A percentile compares a stretch with the other conserved stretches of the same genome.
Conservation (phyloP, 2,329 filamentous ascomycete species). For the Monilinia fructigena region DNA sequence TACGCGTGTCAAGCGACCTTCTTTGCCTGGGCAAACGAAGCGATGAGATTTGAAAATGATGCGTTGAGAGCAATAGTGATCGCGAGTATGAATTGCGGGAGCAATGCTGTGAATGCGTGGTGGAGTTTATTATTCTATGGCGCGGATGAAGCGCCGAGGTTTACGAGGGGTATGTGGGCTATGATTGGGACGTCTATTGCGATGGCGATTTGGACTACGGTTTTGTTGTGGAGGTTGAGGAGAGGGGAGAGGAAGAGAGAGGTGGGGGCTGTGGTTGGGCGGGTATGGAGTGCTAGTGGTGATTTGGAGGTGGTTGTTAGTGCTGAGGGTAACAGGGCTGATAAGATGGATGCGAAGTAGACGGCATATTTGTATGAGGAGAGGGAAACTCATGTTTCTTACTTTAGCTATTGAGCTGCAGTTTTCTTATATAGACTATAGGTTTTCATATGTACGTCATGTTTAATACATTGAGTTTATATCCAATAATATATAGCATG, state of each 20-base stretch:
- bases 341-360: background rate
- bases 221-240: constrained; percentile 48
- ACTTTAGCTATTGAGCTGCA: no score
- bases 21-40: constrained; percentile 73
- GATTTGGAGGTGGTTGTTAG: background rate
- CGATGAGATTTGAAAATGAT: constrained; percentile 61
- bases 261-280: background rate
- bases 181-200: constrained; percentile 66
- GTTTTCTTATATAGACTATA: no score
- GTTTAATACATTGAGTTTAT: no score
- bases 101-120: constrained; percentile 69
- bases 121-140: constrained; percentile 72
- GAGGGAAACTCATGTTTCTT: background rate
- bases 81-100: constrained; percentile 69
- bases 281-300: background rate
- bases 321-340: background rate
- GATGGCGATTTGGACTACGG: constrained; percentile 58
- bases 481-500: no score
- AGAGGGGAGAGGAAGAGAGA: constrained; percentile 37
- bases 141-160: constrained; percentile 60
- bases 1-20: constrained; percentile 74
- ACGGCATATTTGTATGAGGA: background rate
- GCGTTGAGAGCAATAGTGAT: constrained; percentile 64
- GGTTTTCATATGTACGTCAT: no score
- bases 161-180: constrained; percentile 64